Conservation (phyloP, 768 basidiomycete genomes). For the Lyophyllum atratum region DNA sequence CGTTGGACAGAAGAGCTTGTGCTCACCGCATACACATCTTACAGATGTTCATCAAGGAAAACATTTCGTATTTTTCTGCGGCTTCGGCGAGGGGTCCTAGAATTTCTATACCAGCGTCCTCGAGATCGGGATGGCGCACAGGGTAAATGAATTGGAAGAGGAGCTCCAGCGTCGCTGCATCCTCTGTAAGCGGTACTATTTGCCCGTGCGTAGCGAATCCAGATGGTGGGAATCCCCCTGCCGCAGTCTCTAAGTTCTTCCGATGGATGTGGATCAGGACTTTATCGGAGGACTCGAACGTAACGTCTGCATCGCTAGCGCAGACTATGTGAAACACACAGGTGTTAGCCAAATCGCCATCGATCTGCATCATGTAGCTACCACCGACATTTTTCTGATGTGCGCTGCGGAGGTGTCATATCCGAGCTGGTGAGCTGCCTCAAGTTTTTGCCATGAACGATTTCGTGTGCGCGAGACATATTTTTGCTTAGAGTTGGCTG, state of each 20-base stretch:
- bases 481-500: too few relatives aligned
- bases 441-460: too few relatives aligned
- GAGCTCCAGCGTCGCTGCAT: conserved; percentile 4
- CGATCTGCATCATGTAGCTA: too few relatives aligned
- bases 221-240: background rate
- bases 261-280: conserved; percentile 4
- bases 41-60: conserved; percentile 5
- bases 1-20: background rate
- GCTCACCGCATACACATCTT: conserved; percentile 6
- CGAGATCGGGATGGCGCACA: background rate
- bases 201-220: background rate
- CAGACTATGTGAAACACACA: background rate
- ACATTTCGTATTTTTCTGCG: conserved; percentile 13
- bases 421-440: too few relatives aligned
- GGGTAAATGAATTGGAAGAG: conserved; percentile 13
- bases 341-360: too few relatives aligned
- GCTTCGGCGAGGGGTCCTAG: conserved; percentile 2
- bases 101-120: background rate
- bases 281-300: background rate
- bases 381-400: too few relatives aligned
- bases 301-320: background rate
- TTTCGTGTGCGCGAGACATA: too few relatives aligned
- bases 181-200: background rate
- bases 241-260: conserved; percentile 3
- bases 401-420: too few relatives aligned